Evolutionary conservation across 1,284 basidiomycete species (phyloP), one percentile per base, ranked within the genome.

Genomic region (Malassezia vespertilionis): DNA sequence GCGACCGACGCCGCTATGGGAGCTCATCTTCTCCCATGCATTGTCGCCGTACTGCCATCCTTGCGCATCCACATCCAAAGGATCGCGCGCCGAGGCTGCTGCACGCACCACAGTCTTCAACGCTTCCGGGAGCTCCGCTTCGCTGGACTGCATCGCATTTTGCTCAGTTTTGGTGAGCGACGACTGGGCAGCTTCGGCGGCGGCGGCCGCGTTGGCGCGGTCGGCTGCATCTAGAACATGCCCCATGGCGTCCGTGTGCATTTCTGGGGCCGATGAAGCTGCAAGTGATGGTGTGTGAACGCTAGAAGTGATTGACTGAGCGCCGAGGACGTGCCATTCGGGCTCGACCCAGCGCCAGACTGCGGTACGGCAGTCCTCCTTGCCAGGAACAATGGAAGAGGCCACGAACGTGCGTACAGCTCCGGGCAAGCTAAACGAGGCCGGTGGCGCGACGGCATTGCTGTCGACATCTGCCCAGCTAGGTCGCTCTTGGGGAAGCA

Each of bases 31-130:
- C 61, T 93, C 89, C 90, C 90, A 95, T 66, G 91, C 90, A 72
- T 95, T 95, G 63, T 91, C 90, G 3, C 82, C 84, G 67, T 89
- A 93, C 24, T 89, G 79, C 89, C 89, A 93, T 1, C 89, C 89
- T 49, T 91, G 86, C 1, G 76, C 65, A 67, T 95, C 89, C 0
- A 88, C 91, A 28, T 57, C 55, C 54, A 52, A 31, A 33, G 33
- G 22, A 7, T 8, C 23, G 7, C 40, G 26, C 10, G 33, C 34
- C n/a, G 20, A 14, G 7, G 31, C 21, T 6, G 20, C 22, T 6
- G 31, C 23, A 5, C 38, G 48, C 20, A 38, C 48, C 12, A 40
- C 28, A 15, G 30, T 12, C 10, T 14, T 14, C 14, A 51, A 26
- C 20, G 40, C 38, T 18, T 44, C 42, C 3, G 42, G 42, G 10